Evolutionary conservation across 2,329 filamentous ascomycete genomes (phyloP).

Genomic region (Ophiostoma himal-ulmi): DNA sequence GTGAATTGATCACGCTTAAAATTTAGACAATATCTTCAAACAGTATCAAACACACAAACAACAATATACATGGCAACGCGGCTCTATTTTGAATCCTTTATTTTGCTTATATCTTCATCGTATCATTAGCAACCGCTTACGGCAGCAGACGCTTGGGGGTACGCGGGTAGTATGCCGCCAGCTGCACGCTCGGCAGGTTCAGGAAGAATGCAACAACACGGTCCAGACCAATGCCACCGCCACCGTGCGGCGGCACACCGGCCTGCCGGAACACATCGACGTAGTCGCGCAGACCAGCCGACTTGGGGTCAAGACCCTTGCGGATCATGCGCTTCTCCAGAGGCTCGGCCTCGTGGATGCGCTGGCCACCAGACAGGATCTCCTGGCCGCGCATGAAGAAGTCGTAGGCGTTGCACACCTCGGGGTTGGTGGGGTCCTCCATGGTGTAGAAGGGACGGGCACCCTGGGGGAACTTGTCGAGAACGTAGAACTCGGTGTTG

Average conservation of each 20-base stretch:
- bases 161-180: constrained; percentile 53
- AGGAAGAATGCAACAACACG: constrained; percentile 67
- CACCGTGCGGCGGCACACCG: constrained; percentile 80
- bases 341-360: constrained; percentile 73
- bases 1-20: not conserved
- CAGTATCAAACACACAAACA: not conserved
- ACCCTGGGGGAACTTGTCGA: constrained; percentile 90
- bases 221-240: constrained; percentile 83
- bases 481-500: constrained; percentile 90
- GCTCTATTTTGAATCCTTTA: not conserved
- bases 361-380: constrained; percentile 85
- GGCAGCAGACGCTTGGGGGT: constrained; percentile 55
- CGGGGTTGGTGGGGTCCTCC: constrained; percentile 61
- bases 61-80: not conserved
- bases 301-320: constrained; percentile 73
- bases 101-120: not conserved
- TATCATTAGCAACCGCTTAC: constrained; percentile 30
- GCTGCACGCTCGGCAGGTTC: constrained; percentile 52
- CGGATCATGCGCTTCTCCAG: constrained; percentile 71
- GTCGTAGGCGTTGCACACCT: constrained; percentile 61
- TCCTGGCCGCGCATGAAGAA: constrained; percentile 92
- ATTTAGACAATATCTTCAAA: too few relatives aligned
- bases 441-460: constrained; percentile 92
- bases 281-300: constrained; percentile 74
- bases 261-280: constrained; percentile 72